Evolutionary conservation across 1,284 basidiomycete genomes (phyloP).

Genomic region (Kwoniella shivajii): DNA sequence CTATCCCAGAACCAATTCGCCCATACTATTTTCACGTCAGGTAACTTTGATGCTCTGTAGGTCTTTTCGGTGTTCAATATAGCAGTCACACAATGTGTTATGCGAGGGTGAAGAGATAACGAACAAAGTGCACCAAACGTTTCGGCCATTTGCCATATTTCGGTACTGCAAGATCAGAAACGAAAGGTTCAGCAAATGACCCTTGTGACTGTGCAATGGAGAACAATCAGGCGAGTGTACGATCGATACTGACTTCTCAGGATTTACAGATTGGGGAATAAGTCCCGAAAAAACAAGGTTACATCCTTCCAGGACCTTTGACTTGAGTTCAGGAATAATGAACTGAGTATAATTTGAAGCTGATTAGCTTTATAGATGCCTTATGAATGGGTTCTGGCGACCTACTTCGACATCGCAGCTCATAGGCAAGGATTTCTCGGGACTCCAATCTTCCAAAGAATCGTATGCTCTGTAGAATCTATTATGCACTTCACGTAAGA

Average conservation of each 20-base stretch:
- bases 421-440: slow-evolving; percentile 21
- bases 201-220: not conserved
- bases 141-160: slow-evolving; percentile 83
- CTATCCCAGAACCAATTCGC: slow-evolving; percentile 85
- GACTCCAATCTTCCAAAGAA: slow-evolving; percentile 9
- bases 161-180: slow-evolving; percentile 58
- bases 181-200: not conserved
- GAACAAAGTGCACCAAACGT: slow-evolving; percentile 86
- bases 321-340: slow-evolving; percentile 81
- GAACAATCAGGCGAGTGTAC: not conserved
- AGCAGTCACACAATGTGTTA: slow-evolving; percentile 90
- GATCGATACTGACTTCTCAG: slow-evolving; percentile 64
- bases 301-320: slow-evolving; percentile 71
- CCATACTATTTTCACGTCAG: slow-evolving; percentile 79
- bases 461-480: slow-evolving; percentile 19
- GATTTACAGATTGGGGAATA: slow-evolving; percentile 78
- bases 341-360: slow-evolving; percentile 55
- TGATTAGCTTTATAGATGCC: not conserved
- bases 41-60: slow-evolving; percentile 69
- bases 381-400: not conserved
- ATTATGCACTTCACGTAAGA: slow-evolving; percentile 21
- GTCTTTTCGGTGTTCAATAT: slow-evolving; percentile 92
- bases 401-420: slow-evolving; percentile 66
- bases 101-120: slow-evolving; percentile 65
- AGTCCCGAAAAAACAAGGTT: slow-evolving; percentile 90